Conservation (phyloP, 2,329 filamentous ascomycete species). For the Aspergillus melleus region DNA sequence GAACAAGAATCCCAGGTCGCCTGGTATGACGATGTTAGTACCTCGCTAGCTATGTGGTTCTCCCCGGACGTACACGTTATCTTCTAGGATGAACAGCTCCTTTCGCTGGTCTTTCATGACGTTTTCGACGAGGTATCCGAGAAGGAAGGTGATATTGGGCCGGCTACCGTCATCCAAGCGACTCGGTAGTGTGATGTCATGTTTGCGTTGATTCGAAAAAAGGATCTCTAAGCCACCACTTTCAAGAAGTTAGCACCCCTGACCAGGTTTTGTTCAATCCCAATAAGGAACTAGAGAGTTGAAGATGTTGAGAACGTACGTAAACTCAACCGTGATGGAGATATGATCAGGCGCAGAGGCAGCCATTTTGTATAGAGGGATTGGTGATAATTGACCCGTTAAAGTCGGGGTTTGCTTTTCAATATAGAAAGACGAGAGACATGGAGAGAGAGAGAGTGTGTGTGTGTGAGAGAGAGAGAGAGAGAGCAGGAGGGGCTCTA, state of each 20-base stretch:
- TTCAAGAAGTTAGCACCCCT: conserved; percentile 9
- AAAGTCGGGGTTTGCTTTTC: too few species aligned
- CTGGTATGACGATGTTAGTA: conserved; percentile 47
- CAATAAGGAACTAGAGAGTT: background rate
- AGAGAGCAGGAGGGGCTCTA: conserved; percentile 19
- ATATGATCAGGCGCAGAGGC: conserved; percentile 37
- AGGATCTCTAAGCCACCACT: conserved; percentile 94
- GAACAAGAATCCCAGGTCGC: conserved; percentile 88
- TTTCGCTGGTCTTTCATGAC: conserved; percentile 82
- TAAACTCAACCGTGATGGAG: conserved; percentile 72
- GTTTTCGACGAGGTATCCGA: conserved; percentile 75
- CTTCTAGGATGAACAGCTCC: conserved; percentile 86
- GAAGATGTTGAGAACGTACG: conserved; percentile 47
- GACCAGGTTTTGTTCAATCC: background rate
- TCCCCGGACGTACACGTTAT: conserved; percentile 70
- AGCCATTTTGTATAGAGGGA: conserved; percentile 8
- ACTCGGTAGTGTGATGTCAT: conserved; percentile 67
- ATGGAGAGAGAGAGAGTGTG: background rate
- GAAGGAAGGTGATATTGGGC: conserved; percentile 72
- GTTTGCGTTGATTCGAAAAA: conserved; percentile 78
- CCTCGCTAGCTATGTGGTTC: background rate
- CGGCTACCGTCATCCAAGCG: conserved; percentile 59
- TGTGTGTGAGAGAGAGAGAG: background rate
- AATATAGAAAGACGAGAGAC: background rate
- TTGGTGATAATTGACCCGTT: background rate